A percentile compares a stretch with the other conserved stretches of the same genome.
Conservation (phyloP, 1,139 yeast species). For the Lodderomyces margitis region DNA sequence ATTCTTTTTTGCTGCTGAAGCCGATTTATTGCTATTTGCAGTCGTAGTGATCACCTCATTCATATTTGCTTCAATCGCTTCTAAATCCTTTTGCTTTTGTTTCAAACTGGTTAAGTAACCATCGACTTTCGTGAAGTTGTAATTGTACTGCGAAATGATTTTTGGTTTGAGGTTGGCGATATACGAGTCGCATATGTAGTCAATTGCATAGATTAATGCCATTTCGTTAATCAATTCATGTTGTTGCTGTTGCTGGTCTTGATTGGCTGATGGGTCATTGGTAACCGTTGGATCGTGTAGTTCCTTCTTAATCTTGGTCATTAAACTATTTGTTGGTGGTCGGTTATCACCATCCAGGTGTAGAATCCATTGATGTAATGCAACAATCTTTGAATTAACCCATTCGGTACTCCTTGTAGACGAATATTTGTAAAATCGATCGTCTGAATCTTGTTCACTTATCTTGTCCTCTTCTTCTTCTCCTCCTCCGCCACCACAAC, state of each 20-base stretch:
- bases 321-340: slow-evolving; percentile 7
- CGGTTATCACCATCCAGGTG: slow-evolving; percentile 4
- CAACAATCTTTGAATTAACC: slow-evolving; percentile 29
- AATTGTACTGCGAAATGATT: slow-evolving; percentile 14
- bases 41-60: slow-evolving; percentile 21
- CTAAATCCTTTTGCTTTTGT: slow-evolving; percentile 26
- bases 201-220: slow-evolving; percentile 25
- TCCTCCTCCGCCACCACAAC: slow-evolving; percentile 20
- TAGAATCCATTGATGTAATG: slow-evolving; percentile 26
- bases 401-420: slow-evolving; percentile 28
- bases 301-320: slow-evolving; percentile 17
- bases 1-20: slow-evolving; percentile 15
- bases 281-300: slow-evolving; percentile 23
- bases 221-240: slow-evolving; percentile 25
- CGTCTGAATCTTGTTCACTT: background rate
- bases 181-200: slow-evolving; percentile 31
- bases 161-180: slow-evolving; percentile 19
- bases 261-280: slow-evolving; percentile 22
- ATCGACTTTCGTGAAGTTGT: slow-evolving; percentile 31
- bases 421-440: slow-evolving; percentile 43
- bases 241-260: background rate
- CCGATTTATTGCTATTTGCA: slow-evolving; percentile 11
- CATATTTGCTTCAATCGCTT: slow-evolving; percentile 29
- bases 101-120: slow-evolving; percentile 28
- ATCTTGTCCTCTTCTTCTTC: slow-evolving; percentile 21